phyloP scores from a whole-genome alignment of 2,329 filamentous ascomycete species.

The Incumbomyces lentus region DNA sequence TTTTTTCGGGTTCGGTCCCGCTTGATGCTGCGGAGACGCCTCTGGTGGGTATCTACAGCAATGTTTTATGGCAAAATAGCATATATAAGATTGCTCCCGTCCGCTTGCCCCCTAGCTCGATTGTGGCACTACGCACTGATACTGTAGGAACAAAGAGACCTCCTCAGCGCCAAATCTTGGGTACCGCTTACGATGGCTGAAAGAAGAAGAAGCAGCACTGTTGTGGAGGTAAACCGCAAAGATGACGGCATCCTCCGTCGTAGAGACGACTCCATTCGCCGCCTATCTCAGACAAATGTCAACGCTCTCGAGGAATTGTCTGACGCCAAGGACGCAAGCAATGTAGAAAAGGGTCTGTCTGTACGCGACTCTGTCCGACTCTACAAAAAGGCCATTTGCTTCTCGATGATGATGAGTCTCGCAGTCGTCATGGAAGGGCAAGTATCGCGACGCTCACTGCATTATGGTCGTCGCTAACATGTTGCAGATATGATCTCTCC shows the following conservation, averaged over 20 bases:
- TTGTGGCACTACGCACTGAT: no score
- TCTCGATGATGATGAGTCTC: slow-evolving; percentile 75
- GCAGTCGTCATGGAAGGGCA: slow-evolving; percentile 78
- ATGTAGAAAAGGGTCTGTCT: slow-evolving; percentile 8
- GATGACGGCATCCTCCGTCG: slow-evolving; percentile 11
- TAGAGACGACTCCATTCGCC: slow-evolving; percentile 9
- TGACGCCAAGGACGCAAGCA: slow-evolving; percentile 8
- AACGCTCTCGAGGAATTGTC: slow-evolving; percentile 1
- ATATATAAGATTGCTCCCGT: no score
- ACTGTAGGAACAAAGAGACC: no score
- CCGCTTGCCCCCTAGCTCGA: no score
- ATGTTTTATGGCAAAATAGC: no score
- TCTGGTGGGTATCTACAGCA: no score
- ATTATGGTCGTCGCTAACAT: background rate
- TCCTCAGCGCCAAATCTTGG: no score
- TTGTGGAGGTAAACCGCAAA: slow-evolving; percentile 7
- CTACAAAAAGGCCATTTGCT: slow-evolving; percentile 76
- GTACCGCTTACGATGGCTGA: no score
- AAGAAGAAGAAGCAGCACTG: background rate
- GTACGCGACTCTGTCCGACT: slow-evolving; percentile 61
- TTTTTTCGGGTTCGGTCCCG: no score
- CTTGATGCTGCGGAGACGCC: no score
- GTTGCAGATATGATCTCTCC: slow-evolving; percentile 57
- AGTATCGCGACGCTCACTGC: background rate
- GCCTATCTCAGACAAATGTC: background rate